Evolutionary conservation across 208 protist genomes (phyloP), one percentile per base, ranked within the genome.

Genomic region (Leptomonas pyrrhocoris): DNA sequence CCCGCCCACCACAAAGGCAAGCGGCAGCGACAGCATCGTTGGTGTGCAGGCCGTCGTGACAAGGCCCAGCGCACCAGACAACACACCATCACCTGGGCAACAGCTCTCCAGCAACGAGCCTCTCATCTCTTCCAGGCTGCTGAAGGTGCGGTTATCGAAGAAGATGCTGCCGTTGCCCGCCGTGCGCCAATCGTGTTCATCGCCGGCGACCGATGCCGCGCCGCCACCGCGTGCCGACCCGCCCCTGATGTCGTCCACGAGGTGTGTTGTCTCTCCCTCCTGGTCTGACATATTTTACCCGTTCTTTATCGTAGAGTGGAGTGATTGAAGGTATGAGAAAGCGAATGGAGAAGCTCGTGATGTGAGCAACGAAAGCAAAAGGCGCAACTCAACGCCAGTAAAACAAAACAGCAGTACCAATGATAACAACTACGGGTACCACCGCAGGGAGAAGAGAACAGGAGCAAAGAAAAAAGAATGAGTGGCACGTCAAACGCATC

Each of bases 121-220:
- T 36, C 77, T 74, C 81, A 94, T 91, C 71, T 94, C 88, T 21
- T 88, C 83, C 13, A 91, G 54, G 50, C 88, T 94, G 70, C 74
- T 85, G 55, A 88, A 89, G n/a, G 83, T 93, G 46, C 66, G 73
- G 40, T 80, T 85, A 70, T 90, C 85, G 51, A 83, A 86, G 61
- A 86, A 88, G 43, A 84, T 81, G 77, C 77, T 84, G 45, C 28
- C 56, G 45, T 85, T 75, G 54, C 79, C 73, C 9, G 48, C 43
- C 19, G 76, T 54, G 12, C 79, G 74, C 83, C 83, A 88, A 58
- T 82, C 76, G 62, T 59, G 54, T 34, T 79, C 68, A 16, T 68
- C 69, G 46, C n/a, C 50, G 19, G 46, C 42, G 46, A 64, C 55
- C 9, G 45, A 58, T 7, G 46, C 36, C 3, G 63, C 43, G 2